phyloP scores from a whole-genome alignment of 805 yeast species.

The Yamadazyma philogaea region DNA sequence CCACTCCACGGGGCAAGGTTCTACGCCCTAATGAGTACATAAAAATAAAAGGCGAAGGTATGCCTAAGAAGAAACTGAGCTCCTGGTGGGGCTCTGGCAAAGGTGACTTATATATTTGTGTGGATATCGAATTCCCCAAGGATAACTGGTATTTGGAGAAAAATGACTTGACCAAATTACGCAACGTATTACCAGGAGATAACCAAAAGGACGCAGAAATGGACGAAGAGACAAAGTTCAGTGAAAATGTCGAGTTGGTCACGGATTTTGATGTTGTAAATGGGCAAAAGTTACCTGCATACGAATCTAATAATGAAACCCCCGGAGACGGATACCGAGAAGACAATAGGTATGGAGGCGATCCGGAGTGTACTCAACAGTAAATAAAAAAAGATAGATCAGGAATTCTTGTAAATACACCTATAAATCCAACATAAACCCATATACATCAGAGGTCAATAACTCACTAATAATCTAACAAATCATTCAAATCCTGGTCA shows the following conservation, averaged over 20 bases:
- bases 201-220: constrained; percentile 23
- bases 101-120: constrained; percentile 70
- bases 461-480: constrained; percentile 29
- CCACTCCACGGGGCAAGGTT: constrained; percentile 76
- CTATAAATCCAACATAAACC: background rate
- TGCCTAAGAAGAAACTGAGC: constrained; percentile 55
- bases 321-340: background rate
- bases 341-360: background rate
- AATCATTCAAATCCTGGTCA: constrained; percentile 30
- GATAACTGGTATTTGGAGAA: constrained; percentile 83
- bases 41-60: constrained; percentile 70
- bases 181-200: constrained; percentile 51
- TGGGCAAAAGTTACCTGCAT: constrained; percentile 28
- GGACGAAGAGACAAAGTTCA: constrained; percentile 27
- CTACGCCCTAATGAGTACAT: constrained; percentile 71
- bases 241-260: constrained; percentile 37
- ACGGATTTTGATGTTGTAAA: constrained; percentile 31
- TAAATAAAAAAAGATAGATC: background rate
- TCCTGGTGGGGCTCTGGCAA: constrained; percentile 33
- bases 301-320: constrained; percentile 11
- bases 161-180: constrained; percentile 55
- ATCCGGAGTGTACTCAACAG: background rate
- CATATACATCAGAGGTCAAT: background rate
- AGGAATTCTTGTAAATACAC: background rate
- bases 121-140: constrained; percentile 77